Conservation (phyloP, 2,329 filamentous ascomycete genomes). For the Xylaria sp. region DNA sequence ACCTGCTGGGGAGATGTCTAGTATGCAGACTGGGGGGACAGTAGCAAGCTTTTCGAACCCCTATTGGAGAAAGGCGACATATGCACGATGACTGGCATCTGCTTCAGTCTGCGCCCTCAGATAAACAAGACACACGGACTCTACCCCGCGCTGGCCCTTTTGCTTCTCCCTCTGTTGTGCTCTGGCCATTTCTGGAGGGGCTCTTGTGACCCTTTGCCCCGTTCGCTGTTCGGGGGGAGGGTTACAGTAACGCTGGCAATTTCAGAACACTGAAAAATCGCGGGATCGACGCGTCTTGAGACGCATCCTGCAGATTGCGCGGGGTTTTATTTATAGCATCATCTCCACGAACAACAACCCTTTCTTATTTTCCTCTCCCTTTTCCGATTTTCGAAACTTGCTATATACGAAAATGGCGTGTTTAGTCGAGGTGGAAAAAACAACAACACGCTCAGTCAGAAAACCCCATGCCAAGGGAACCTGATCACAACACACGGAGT, state of each 20-base stretch:
- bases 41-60: slow-evolving; percentile 18
- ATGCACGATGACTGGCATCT: slow-evolving; percentile 39
- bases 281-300: slow-evolving; percentile 37
- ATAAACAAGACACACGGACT: slow-evolving; percentile 33
- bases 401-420: neutral
- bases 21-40: slow-evolving; percentile 15
- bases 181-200: slow-evolving; percentile 30
- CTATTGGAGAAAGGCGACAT: slow-evolving; percentile 32
- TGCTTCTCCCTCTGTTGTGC: slow-evolving; percentile 20
- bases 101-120: slow-evolving; percentile 29
- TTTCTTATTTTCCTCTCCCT: slow-evolving; percentile 3
- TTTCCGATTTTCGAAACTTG: neutral
- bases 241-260: slow-evolving; percentile 19
- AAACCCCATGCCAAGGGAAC: neutral
- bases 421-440: neutral
- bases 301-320: slow-evolving; percentile 29
- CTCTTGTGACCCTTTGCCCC: slow-evolving; percentile 23
- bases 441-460: neutral
- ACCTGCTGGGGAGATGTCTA: slow-evolving; percentile 12
- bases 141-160: slow-evolving; percentile 19
- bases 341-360: slow-evolving; percentile 13
- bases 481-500: slow-evolving; percentile 4
- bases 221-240: slow-evolving; percentile 7
- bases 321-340: slow-evolving; percentile 36
- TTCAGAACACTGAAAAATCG: slow-evolving; percentile 11